phyloP scores from a whole-genome alignment of 306 rosid genomes.

The Nissolia schottii region DNA sequence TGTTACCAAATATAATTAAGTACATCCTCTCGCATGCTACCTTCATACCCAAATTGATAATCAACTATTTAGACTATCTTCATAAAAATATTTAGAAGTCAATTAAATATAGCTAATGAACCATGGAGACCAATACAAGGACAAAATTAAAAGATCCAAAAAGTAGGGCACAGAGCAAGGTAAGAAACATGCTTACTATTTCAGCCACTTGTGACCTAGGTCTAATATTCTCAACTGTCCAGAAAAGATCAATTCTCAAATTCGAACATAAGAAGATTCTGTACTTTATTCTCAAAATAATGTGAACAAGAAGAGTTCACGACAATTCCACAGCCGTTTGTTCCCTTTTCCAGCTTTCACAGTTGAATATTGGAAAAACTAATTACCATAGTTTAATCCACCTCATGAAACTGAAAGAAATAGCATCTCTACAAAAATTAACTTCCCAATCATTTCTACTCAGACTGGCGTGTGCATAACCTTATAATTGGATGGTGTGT shows the following conservation, averaged over 20 bases:
- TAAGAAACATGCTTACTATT: no score
- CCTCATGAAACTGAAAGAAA: conserved; percentile 22
- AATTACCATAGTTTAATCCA: conserved; percentile 11
- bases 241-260: background rate
- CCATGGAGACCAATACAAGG: background rate
- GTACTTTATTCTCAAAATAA: background rate
- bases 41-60: background rate
- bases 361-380: background rate
- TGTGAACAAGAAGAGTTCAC: conserved; percentile 8
- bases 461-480: conserved; percentile 42
- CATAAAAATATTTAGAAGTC: background rate
- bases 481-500: conserved; percentile 23
- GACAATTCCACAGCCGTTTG: background rate
- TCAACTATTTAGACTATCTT: background rate
- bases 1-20: no score
- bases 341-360: conserved; percentile 11
- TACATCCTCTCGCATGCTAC: no score
- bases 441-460: conserved; percentile 39
- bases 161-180: no score
- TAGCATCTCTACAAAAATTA: conserved; percentile 64
- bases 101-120: background rate
- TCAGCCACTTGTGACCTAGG: background rate
- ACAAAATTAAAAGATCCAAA: no score
- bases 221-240: background rate
- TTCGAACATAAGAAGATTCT: background rate